phyloP scores from a whole-genome alignment of 1,139 yeast genomes.

The Saccharomycopsis hybrid region DNA sequence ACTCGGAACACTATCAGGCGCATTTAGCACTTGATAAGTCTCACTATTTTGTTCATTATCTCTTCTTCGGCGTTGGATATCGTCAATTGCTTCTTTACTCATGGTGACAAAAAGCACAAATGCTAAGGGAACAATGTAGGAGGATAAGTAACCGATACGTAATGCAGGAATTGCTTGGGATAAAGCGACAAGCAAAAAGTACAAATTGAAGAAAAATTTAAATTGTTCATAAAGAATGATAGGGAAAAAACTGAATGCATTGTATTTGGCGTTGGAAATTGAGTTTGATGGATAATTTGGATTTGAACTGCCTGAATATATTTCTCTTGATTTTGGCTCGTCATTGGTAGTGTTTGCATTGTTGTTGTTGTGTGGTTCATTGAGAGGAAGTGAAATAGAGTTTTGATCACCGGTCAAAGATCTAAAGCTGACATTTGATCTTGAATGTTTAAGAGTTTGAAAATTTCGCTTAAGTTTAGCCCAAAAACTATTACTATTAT shows the following conservation, averaged over 20 bases:
- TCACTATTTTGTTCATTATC: conserved; percentile 88
- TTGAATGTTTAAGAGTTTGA: neutral
- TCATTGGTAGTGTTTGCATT: neutral
- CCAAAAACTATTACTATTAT: neutral
- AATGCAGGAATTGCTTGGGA: conserved; percentile 90
- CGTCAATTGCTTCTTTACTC: conserved; percentile 95
- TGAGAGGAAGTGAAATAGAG: neutral
- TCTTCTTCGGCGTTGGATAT: conserved; percentile 80
- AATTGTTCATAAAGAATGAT: conserved; percentile 89
- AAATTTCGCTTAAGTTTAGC: neutral
- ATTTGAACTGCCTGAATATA: conserved; percentile 36
- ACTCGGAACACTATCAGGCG: conserved; percentile 39
- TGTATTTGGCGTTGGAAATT: conserved; percentile 90
- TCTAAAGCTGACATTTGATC: neutral
- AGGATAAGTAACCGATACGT: conserved; percentile 87
- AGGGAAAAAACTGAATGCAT: conserved; percentile 83
- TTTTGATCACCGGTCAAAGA: neutral
- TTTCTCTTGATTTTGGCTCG: conserved; percentile 29
- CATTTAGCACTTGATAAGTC: conserved; percentile 53
- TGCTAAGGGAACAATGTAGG: conserved; percentile 89
- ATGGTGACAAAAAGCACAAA: conserved; percentile 90
- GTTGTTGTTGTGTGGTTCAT: neutral
- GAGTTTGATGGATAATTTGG: conserved; percentile 64
- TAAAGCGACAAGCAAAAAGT: conserved; percentile 85
- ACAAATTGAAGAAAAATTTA: conserved; percentile 91